Evolutionary conservation across 345 rosid genomes (phyloP).

Genomic region (Atalantia buxifolia): DNA sequence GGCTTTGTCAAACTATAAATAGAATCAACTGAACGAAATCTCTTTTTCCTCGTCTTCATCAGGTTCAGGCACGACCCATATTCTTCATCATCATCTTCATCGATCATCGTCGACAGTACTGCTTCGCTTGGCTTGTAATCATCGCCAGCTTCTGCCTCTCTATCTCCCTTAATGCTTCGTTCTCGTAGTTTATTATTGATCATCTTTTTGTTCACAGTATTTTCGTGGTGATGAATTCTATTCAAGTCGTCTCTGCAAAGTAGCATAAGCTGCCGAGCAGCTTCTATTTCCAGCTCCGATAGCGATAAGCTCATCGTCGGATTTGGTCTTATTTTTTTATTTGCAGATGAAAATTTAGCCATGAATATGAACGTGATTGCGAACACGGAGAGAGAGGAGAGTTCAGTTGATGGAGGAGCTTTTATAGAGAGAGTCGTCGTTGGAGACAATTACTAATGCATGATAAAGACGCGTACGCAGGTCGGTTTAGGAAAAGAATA

Average conservation of each 20-base stretch:
- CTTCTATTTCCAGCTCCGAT: constrained; percentile 25
- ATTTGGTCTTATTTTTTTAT: background rate
- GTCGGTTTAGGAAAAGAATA: background rate
- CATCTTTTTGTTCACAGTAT: background rate
- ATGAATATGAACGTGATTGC: background rate
- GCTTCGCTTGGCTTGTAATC: constrained; percentile 5
- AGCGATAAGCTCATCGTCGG: constrained; percentile 14
- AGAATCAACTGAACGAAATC: constrained; percentile 12
- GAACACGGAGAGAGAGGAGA: background rate
- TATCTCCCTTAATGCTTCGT: background rate
- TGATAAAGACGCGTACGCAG: background rate
- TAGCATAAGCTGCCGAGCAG: constrained; percentile 23
- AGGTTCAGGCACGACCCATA: background rate
- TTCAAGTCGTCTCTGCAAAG: constrained; percentile 13
- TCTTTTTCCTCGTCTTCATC: constrained; percentile 1
- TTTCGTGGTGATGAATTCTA: background rate
- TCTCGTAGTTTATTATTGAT: too few relatives aligned
- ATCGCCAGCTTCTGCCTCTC: background rate
- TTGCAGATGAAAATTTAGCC: background rate
- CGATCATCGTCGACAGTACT: constrained; percentile 1
- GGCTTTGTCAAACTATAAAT: constrained; percentile 18
- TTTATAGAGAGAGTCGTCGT: background rate
- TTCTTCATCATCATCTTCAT: background rate
- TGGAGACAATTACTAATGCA: background rate
- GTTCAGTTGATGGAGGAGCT: background rate